Evolutionary conservation across 1,284 basidiomycete species (phyloP), one percentile per base, ranked within the genome.

Genomic region (Apiotrichum akiyoshidainum): DNA sequence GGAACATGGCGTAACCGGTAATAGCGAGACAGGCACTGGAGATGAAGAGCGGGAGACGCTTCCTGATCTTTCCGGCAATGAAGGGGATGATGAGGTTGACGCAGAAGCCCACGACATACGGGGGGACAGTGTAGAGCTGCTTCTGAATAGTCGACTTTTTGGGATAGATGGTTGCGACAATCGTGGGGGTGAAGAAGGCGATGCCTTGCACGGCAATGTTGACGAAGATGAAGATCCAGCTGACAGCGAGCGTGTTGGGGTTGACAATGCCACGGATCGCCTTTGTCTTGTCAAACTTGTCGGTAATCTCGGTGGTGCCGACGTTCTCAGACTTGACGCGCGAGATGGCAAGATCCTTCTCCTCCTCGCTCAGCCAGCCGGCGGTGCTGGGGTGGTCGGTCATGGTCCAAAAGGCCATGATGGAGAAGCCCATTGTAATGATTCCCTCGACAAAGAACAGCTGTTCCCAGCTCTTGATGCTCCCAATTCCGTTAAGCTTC

Each of bases 181-280:
- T 67, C 7, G 67, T 67, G 12, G 67, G 65, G 11, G 66, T 67
- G 59, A 72, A 72, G 57, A 70, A 67, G 11, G 63, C 65, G 14
- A 71, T 54, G 6, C 65, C 67, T 42, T 67, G 67, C 12, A 67
- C 64, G 1, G 65, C 59, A 31, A 69, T 58, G 68, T 80, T 80
- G 65, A 77, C 72, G 49, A 79, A 66, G 11, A 79, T 48, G 66
- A 77, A 78, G 58, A 75, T 74, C 5, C 73, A 67, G 39, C 67
- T 60, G 31, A 62, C 63, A 59, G 6, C 54, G n/a, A 75, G 31
- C 0, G 65, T 65, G 55, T 65, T 65, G 2, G 65, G 64, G 49
- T 65, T 63, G 35, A 63, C 9, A 46, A 75, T 63, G 16, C 61
- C 61, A 7, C 42, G 45, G 14, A 53, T 34, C 10, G 54, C 40